These are phyloP conservation scores for Umbelopsis sp. DNA, from an alignment of 371 early-diverging fungal genomes.

Conservation along the genomic window DNA sequence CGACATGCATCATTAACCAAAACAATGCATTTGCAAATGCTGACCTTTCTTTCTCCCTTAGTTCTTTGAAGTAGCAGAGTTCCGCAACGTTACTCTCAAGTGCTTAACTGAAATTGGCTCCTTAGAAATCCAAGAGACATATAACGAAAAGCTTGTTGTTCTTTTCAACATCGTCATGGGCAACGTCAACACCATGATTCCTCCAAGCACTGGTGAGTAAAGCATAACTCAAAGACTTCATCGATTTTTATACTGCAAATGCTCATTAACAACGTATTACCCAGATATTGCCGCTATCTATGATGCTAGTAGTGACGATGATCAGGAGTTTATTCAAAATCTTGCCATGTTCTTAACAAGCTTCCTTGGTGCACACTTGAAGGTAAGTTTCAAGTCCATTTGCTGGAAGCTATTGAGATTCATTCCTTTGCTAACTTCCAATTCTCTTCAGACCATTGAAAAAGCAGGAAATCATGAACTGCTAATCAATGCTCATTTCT, in stretches of 20 bases:
- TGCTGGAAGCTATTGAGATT: not conserved
- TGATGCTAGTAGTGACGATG: conserved; percentile 82
- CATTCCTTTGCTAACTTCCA: not conserved
- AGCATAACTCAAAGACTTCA: not conserved
- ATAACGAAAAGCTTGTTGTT: conserved; percentile 80
- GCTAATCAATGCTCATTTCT: conserved; percentile 83
- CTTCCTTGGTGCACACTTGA: conserved; percentile 82
- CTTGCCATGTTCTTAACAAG: conserved; percentile 74
- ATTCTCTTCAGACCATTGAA: conserved; percentile 61
- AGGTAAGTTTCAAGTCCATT: conserved; percentile 48
- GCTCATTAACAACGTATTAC: not conserved
- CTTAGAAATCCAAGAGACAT: conserved; percentile 71
- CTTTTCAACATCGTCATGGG: conserved; percentile 83
- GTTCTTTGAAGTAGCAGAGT: conserved; percentile 84
- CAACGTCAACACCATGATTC: conserved; percentile 71
- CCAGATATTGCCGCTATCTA: conserved; percentile 81
- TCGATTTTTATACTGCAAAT: not conserved
- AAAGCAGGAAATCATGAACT: conserved; percentile 61
- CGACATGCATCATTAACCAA: not conserved
- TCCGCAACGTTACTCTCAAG: conserved; percentile 91
- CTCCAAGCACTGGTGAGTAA: conserved; percentile 62
- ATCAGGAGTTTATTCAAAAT: conserved; percentile 76
- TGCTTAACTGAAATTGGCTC: conserved; percentile 95
- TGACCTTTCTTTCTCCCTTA: conserved; percentile 26
- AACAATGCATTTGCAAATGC: not conserved